Base-by-base conservation (phyloP, 73 alveolate genomes). In the Paramecium sonneborni region DNA sequence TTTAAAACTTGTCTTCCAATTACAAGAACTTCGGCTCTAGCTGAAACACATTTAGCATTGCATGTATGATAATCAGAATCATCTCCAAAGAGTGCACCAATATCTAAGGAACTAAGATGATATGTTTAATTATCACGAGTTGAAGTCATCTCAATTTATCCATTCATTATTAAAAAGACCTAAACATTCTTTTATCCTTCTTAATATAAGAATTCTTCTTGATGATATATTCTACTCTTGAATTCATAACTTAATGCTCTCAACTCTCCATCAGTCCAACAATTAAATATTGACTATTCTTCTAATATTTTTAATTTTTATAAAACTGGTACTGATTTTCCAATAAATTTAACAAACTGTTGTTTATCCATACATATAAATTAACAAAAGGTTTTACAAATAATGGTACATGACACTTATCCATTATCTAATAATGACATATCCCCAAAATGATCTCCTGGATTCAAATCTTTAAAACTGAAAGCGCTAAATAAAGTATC, bases 41-140 rank as follows among this genome's bases (percentile, higher is more conserved):
- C 87, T 35, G 87, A 74, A 14, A 24, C 87, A 34, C 87, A 74
- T 74, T 38, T 74, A 6, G 87, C 87, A 74, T 74, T 74, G 14
- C 87, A 74, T 5, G 87, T 30, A 34, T 74, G 46, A 35, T 35
- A 21, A 9, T 74, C 37, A 35, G 37, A 14, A 35, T 74, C 87
- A 32, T 74, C 87, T 2, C 87, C 87, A 74, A 74, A 74, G 18
- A 74, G 20, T 18, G 39, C 9, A 35, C 67, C 56, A 2, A 21
- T 21, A 74, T 74, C 87, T 6, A 74, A 2, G 4, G 58, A 30
- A 34, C 87, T 30, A 1, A 74, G 39, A 35, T 74, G 58, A 74
- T 74, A 74, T 74, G 32, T 32, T 21, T 35, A 15, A 21, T 74
- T 32, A 34, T 74, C 46, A 9, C 34, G 35, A 21, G 56, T 35